A percentile compares a stretch with the other conserved stretches of the same genome.
phyloP scores from a whole-genome alignment of 306 rosid species.

The Arachis stenosperma region DNA sequence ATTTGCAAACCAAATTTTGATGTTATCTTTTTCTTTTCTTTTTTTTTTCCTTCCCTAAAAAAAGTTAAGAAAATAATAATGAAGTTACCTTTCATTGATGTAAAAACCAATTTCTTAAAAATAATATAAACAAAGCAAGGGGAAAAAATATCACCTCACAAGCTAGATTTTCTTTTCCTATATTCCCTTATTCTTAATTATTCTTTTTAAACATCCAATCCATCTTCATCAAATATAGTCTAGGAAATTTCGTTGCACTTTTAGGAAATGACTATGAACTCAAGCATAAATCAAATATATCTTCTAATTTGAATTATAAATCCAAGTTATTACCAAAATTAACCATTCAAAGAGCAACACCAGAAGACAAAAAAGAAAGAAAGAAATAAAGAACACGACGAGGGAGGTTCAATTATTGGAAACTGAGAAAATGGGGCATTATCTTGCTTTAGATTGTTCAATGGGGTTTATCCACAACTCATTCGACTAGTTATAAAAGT shows the following conservation, averaged over 20 bases:
- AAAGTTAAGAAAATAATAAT: not conserved
- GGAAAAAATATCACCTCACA: not conserved
- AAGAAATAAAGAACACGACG: not conserved
- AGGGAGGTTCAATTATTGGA: not conserved
- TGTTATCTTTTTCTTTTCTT: not conserved
- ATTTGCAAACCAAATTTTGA: not conserved
- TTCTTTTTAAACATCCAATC: not conserved
- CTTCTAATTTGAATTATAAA: not conserved
- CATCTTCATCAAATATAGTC: not conserved
- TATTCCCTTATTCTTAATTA: not conserved
- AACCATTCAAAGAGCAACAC: not conserved
- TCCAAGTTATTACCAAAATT: conserved; percentile 1
- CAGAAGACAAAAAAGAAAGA: not conserved
- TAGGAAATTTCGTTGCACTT: conserved; percentile 26
- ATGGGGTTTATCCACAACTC: no score
- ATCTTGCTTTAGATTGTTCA: no score
- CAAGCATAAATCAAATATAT: not conserved
- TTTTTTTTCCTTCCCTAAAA: not conserved
- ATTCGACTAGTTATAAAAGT: no score
- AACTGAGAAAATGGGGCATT: no score
- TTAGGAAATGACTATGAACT: not conserved
- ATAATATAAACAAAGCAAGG: no score
- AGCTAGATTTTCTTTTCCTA: not conserved
- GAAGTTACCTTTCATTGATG: not conserved
- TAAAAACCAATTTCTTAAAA: not conserved